A percentile compares a stretch with the other conserved stretches of the same genome.
These are phyloP conservation scores for Dionaea muscipula DNA, from an alignment of 179 eudicot species.

Conservation along the genomic window DNA sequence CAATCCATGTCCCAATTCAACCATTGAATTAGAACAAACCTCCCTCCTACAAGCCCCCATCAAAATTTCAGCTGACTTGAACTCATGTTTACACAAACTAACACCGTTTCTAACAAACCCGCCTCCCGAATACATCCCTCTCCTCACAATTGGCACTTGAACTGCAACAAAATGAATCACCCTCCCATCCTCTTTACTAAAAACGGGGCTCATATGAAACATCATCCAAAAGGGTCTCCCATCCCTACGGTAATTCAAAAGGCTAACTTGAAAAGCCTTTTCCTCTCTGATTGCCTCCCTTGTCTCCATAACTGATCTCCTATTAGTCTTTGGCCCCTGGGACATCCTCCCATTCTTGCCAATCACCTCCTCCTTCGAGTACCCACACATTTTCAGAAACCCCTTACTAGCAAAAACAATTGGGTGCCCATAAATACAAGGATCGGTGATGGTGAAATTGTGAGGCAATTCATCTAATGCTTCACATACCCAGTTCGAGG, in stretches of 20 bases:
- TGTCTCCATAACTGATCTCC: conserved; percentile 71
- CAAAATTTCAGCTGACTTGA: conserved; percentile 21
- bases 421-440: conserved; percentile 67
- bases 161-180: conserved; percentile 62
- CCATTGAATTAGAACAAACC: conserved; percentile 32
- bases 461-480: conserved; percentile 60
- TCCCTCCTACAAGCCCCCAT: conserved; percentile 59
- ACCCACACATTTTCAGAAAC: conserved; percentile 68
- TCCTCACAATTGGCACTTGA: conserved; percentile 64
- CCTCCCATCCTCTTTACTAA: conserved; percentile 58
- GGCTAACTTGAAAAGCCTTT: conserved; percentile 41
- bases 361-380: conserved; percentile 56
- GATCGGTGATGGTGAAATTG: conserved; percentile 70
- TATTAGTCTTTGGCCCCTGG: conserved; percentile 56
- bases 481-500: conserved; percentile 54
- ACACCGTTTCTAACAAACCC: conserved; percentile 24
- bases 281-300: conserved; percentile 78
- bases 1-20: conserved; percentile 20
- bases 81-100: conserved; percentile 28
- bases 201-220: conserved; percentile 75
- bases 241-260: conserved; percentile 70
- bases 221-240: conserved; percentile 88
- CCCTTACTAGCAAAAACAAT: conserved; percentile 74
- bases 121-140: conserved; percentile 24
- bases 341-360: conserved; percentile 80